Evolutionary conservation across 257 asterid genomes (phyloP).

Genomic region (Anisodus tanguticus): DNA sequence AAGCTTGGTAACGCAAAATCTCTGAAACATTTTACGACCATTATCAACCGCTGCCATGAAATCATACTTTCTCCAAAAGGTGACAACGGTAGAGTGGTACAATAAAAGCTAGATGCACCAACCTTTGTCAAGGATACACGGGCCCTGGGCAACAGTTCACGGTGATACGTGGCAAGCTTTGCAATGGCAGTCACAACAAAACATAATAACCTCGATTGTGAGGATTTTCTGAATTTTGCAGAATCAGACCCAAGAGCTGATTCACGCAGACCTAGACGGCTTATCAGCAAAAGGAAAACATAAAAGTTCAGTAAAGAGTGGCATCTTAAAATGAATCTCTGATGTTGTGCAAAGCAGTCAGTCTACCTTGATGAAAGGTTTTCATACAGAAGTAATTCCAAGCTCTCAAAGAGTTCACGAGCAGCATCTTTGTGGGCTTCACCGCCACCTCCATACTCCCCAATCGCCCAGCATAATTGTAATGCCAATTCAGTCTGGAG

Average conservation of each 20-base stretch:
- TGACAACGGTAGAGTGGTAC: neutral
- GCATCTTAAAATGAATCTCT: conserved; percentile 24
- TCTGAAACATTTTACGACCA: neutral
- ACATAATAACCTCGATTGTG: conserved; percentile 89
- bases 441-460: conserved; percentile 98
- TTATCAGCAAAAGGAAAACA: conserved; percentile 35
- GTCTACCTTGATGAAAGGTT: conserved; percentile 85
- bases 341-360: conserved; percentile 2
- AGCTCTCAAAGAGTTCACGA: conserved; percentile 92
- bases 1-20: neutral
- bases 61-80: neutral
- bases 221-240: conserved; percentile 64
- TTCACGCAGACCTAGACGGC: conserved; percentile 82
- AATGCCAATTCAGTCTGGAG: conserved; percentile 83
- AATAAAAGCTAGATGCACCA: conserved; percentile 24
- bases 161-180: conserved; percentile 84
- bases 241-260: conserved; percentile 68
- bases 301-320: conserved; percentile 28
- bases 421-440: conserved; percentile 84
- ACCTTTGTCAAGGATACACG: conserved; percentile 95
- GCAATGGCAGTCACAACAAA: conserved; percentile 95
- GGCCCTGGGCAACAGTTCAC: conserved; percentile 81
- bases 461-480: conserved; percentile 97
- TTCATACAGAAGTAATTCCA: conserved; percentile 84
- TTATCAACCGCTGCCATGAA: neutral